Evolutionary conservation across 805 yeast genomes (phyloP).

Genomic region (Cyberlindnera mrakii): DNA sequence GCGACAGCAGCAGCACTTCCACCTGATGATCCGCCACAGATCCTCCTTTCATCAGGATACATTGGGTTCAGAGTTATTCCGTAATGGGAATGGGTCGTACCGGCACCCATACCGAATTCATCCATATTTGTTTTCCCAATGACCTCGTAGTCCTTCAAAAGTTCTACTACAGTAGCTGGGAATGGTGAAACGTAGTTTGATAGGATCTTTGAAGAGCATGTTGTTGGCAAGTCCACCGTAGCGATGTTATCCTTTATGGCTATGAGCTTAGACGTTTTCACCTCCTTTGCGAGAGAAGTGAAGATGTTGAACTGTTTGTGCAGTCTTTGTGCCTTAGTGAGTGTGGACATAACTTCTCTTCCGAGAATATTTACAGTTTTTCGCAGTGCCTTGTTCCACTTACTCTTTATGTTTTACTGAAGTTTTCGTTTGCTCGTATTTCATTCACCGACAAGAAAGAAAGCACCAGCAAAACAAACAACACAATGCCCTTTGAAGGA

Average conservation of each 20-base stretch:
- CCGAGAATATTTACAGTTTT: too few species aligned
- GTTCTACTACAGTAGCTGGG: constrained; percentile 64
- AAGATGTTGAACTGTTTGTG: constrained; percentile 30
- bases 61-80: constrained; percentile 58
- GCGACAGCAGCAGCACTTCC: constrained; percentile 94
- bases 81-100: constrained; percentile 46
- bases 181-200: constrained; percentile 64
- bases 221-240: constrained; percentile 60
- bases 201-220: constrained; percentile 72
- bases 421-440: too few species aligned
- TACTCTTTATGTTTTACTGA: too few species aligned
- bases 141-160: constrained; percentile 48
- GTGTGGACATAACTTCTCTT: too few species aligned
- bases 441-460: too few species aligned
- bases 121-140: constrained; percentile 89
- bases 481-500: too few species aligned
- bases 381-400: too few species aligned
- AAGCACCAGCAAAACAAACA: too few species aligned
- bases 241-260: constrained; percentile 81
- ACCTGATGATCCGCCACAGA: constrained; percentile 92
- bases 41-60: constrained; percentile 31
- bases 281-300: constrained; percentile 26
- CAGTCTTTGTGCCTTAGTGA: too few species aligned
- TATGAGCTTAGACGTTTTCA: constrained; percentile 9
- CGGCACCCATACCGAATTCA: constrained; percentile 96